These are phyloP conservation scores for Huntiella savannae DNA, from an alignment of 2,329 filamentous ascomycete species.

Conservation along the genomic window DNA sequence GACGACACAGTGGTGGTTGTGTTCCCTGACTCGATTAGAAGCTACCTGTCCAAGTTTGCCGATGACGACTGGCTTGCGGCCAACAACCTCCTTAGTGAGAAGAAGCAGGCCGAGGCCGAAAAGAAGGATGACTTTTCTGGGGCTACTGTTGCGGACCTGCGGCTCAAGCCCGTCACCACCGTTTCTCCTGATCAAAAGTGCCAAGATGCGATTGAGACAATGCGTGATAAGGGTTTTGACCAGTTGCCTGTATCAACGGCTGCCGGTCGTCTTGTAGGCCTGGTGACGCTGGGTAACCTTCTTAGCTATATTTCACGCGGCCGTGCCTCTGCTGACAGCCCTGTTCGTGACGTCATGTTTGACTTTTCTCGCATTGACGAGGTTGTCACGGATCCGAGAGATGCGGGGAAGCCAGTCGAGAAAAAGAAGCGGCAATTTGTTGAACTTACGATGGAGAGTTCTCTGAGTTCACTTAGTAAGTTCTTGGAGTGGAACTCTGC, in stretches of 20 bases:
- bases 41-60: constrained; percentile 94
- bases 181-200: constrained; percentile 53
- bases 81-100: constrained; percentile 57
- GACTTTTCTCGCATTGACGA: constrained; percentile 77
- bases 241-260: constrained; percentile 76
- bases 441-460: constrained; percentile 83
- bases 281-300: constrained; percentile 88
- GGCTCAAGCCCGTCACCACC: constrained; percentile 85
- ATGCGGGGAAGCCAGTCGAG: constrained; percentile 28
- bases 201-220: constrained; percentile 82
- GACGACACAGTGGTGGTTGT: constrained; percentile 81
- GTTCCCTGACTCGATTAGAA: constrained; percentile 87
- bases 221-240: constrained; percentile 96
- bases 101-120: constrained; percentile 22
- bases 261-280: constrained; percentile 54
- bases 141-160: constrained; percentile 63
- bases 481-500: constrained; percentile 99
- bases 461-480: constrained; percentile 61
- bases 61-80: constrained; percentile 98
- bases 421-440: constrained; percentile 50
- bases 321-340: constrained; percentile 52
- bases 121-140: constrained; percentile 44
- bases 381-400: constrained; percentile 71
- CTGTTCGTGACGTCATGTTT: constrained; percentile 86
- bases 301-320: constrained; percentile 77